These are phyloP conservation scores for Tulasnella sp. DNA, from an alignment of 768 basidiomycete genomes.

Conservation along the genomic window DNA sequence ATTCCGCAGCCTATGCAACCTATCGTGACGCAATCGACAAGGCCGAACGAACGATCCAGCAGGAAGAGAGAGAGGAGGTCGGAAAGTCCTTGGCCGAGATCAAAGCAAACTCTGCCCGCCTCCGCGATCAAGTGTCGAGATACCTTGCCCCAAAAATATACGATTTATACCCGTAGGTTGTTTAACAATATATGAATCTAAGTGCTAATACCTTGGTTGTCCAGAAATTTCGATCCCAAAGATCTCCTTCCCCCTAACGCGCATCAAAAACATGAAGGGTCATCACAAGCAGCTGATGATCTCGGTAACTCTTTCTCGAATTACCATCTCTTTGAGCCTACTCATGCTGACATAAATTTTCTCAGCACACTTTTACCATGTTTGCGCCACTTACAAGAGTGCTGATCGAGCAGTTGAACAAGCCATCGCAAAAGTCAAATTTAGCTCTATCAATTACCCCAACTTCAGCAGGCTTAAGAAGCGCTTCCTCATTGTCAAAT, in stretches of 20 bases:
- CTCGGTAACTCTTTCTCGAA: background rate
- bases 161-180: background rate
- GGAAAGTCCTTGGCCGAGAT: background rate
- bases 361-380: background rate
- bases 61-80: background rate
- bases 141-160: background rate
- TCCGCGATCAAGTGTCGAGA: background rate
- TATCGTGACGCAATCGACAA: background rate
- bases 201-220: background rate
- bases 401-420: background rate
- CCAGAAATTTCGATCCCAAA: background rate
- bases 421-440: background rate
- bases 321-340: no score
- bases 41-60: background rate
- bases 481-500: constrained; percentile 8
- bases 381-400: background rate
- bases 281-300: background rate
- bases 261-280: background rate
- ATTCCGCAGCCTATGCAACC: background rate
- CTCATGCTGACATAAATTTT: background rate
- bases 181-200: background rate
- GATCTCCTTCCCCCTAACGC: background rate
- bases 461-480: constrained; percentile 10
- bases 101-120: background rate
- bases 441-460: background rate